Base-by-base conservation (phyloP, 2,329 filamentous ascomycete species). In the Sclerotinia minor region DNA sequence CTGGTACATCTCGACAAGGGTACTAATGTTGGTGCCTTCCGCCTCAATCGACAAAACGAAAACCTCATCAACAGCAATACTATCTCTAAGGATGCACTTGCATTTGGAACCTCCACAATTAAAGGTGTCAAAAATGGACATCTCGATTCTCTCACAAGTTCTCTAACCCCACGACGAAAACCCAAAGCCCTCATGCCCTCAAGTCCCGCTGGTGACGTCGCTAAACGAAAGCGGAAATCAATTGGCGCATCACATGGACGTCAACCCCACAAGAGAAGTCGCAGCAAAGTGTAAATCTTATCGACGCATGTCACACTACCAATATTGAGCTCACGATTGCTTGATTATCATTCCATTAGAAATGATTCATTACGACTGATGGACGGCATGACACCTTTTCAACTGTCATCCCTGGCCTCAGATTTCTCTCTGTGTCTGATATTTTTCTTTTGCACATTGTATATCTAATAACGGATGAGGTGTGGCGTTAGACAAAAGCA, bases 11-110 rank as follows among this genome's bases (percentile, higher is more conserved):
- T 93, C 50, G 87, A 90, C 74, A 57, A 59, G 17, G 85, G 65
- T 47, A 85, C 88, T 67, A 86, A 89, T 19, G 91, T 95, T 47
- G 90, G 90, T 49, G 90, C 91, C 1, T 96, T 95, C 82, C 91
- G 77, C 78, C 86, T 82, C 71, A 89, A 86, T 77, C 87, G 86
- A 76, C 87, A 84, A 75, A 77, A 80, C 70, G 80, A 85, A 75
- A 78, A 83, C 73, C 76, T 82, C 69, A 74, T 81, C 75, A 79
- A 82, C 73, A 79, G 82, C 71, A 87, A 84, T 76, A 84, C 86
- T 73, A 85, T 84, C 29, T 87, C 85, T 49, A 80, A 85, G 68
- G 84, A 89, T 73, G 87, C 88, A 50, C 81, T 91, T 35, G 83
- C 85, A 61, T 86, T 89, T 76, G 84, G 86, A 65, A 81, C 84